A percentile compares a stretch with the other conserved stretches of the same genome.
These are phyloP conservation scores for Limonomyces culmigenus DNA, from an alignment of 1,284 basidiomycete species.

Conservation along the genomic window DNA sequence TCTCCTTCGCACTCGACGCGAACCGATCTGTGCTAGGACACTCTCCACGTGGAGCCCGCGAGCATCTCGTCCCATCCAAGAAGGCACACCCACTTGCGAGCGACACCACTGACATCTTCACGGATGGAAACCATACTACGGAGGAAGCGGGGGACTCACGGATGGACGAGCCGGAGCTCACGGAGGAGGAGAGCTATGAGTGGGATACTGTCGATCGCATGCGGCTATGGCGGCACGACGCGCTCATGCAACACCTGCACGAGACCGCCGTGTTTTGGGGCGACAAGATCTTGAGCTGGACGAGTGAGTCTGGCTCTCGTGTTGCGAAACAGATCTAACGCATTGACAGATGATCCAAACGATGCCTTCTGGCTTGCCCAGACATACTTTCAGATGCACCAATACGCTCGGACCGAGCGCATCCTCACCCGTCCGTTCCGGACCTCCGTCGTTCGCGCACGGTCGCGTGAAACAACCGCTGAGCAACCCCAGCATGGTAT, in stretches of 20 bases:
- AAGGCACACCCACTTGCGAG: conserved; percentile 56
- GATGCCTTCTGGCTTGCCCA: conserved; percentile 99
- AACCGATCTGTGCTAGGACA: conserved; percentile 55
- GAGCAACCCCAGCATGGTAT: background rate
- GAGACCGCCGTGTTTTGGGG: conserved; percentile 98
- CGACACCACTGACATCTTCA: conserved; percentile 61
- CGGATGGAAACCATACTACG: conserved; percentile 28
- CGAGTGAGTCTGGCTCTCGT: conserved; percentile 49
- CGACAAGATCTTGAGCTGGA: conserved; percentile 88
- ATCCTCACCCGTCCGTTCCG: conserved; percentile 75
- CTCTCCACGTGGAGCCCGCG: conserved; percentile 32
- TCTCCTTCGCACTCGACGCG: conserved; percentile 48
- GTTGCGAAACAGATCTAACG: background rate
- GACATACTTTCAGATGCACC: conserved; percentile 88
- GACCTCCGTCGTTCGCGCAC: conserved; percentile 17
- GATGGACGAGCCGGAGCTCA: conserved; percentile 8
- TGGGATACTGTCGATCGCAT: conserved; percentile 90
- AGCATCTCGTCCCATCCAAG: conserved; percentile 28
- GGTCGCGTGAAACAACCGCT: conserved; percentile 6
- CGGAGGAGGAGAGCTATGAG: conserved; percentile 43
- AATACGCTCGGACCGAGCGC: conserved; percentile 87
- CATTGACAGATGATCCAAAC: conserved; percentile 63
- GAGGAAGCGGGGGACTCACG: conserved; percentile 5
- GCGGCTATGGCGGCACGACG: conserved; percentile 93
- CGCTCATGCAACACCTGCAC: conserved; percentile 94